These are phyloP conservation scores for Leccinum truebloodii DNA, from an alignment of 768 basidiomycete genomes.

Conservation along the genomic window DNA sequence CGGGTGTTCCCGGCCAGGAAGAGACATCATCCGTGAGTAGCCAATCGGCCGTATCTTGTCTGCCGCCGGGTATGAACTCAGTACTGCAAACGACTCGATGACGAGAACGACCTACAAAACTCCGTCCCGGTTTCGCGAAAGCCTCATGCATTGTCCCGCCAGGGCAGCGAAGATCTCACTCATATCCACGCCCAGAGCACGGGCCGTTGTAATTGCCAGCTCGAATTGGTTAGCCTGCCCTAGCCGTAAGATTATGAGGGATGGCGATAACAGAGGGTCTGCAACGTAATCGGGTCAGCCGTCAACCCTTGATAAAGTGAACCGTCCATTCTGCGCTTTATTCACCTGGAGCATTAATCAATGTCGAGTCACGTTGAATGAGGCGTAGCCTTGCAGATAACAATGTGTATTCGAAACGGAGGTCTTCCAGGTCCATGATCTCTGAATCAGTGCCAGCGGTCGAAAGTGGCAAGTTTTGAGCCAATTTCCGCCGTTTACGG, in stretches of 20 bases:
- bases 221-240: slow-evolving; percentile 80
- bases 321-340: slow-evolving; percentile 8
- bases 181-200: slow-evolving; percentile 81
- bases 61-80: slow-evolving; percentile 32
- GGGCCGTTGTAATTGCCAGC: slow-evolving; percentile 74
- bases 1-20: slow-evolving; percentile 80
- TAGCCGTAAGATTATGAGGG: slow-evolving; percentile 73
- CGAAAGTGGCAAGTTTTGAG: slow-evolving; percentile 76
- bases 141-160: slow-evolving; percentile 74
- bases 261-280: slow-evolving; percentile 57
- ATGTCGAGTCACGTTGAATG: slow-evolving; percentile 61
- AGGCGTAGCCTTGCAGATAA: slow-evolving; percentile 79
- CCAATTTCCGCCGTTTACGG: slow-evolving; percentile 70
- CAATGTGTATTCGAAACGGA: slow-evolving; percentile 75
- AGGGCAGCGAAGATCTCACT: slow-evolving; percentile 79
- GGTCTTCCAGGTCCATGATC: slow-evolving; percentile 76
- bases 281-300: slow-evolving; percentile 25
- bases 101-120: slow-evolving; percentile 49
- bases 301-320: slow-evolving; percentile 11
- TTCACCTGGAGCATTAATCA: slow-evolving; percentile 68
- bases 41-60: slow-evolving; percentile 79
- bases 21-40: slow-evolving; percentile 76
- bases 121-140: slow-evolving; percentile 63
- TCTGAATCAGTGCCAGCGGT: slow-evolving; percentile 67
- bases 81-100: background rate